Evolutionary conservation across 2,329 filamentous ascomycete species (phyloP).

Genomic region (Botryotinia calthae): DNA sequence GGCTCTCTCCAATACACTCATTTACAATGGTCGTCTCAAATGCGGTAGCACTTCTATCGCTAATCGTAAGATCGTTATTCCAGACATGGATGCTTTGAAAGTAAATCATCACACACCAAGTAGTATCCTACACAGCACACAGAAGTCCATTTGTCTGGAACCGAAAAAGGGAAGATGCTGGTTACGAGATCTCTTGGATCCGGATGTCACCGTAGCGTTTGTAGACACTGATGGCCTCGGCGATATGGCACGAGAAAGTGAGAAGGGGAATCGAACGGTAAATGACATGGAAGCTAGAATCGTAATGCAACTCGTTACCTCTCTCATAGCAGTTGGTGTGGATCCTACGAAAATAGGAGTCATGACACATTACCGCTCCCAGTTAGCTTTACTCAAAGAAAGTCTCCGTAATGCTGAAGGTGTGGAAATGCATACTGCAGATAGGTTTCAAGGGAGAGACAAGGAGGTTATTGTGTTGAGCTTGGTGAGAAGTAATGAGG

Average conservation of each 20-base stretch:
- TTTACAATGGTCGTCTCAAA: conserved; percentile 86
- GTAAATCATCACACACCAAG: conserved; percentile 54
- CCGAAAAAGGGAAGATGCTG: conserved; percentile 58
- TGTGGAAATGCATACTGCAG: conserved; percentile 94
- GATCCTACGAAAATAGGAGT: conserved; percentile 78
- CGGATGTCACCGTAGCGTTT: conserved; percentile 74
- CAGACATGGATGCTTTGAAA: conserved; percentile 60
- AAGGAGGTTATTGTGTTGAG: conserved; percentile 89
- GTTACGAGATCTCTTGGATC: conserved; percentile 69
- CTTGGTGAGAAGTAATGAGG: conserved; percentile 83
- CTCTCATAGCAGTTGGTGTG: conserved; percentile 73
- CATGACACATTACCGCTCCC: conserved; percentile 94
- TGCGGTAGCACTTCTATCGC: conserved; percentile 81
- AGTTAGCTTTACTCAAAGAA: conserved; percentile 79
- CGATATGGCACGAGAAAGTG: conserved; percentile 64
- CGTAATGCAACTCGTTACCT: conserved; percentile 75
- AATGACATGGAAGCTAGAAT: conserved; percentile 81
- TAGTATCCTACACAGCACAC: conserved; percentile 34
- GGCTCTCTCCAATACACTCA: conserved; percentile 86
- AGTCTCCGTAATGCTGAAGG: conserved; percentile 58
- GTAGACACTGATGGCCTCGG: conserved; percentile 81
- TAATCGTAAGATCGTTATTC: conserved; percentile 63
- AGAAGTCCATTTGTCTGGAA: conserved; percentile 55
- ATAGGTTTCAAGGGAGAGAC: conserved; percentile 94
- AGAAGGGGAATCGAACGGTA: conserved; percentile 80